These are phyloP conservation scores for Aspergillus novofumigatus DNA, from an alignment of 2,329 filamentous ascomycete genomes.

Conservation along the genomic window DNA sequence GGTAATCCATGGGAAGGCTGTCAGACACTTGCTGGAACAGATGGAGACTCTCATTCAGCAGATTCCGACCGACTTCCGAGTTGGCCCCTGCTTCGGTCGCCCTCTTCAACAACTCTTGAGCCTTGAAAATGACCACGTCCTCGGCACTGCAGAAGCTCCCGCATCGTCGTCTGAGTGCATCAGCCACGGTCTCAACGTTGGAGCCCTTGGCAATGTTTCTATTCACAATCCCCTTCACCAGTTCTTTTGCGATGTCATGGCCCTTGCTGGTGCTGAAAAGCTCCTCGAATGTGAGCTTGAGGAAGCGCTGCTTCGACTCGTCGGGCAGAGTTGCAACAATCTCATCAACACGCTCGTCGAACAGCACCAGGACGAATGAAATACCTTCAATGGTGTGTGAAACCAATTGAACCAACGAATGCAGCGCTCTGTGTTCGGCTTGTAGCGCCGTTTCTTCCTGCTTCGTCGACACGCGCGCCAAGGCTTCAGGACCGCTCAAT, in stretches of 20 bases:
- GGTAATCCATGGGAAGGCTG: constrained; percentile 73
- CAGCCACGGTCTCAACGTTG: constrained; percentile 95
- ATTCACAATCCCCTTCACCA: constrained; percentile 97
- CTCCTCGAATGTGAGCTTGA: constrained; percentile 77
- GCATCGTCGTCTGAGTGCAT: constrained; percentile 85
- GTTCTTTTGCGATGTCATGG: constrained; percentile 83
- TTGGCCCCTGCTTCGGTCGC: constrained; percentile 74
- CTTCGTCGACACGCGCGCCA: constrained; percentile 71
- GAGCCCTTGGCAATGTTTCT: constrained; percentile 94
- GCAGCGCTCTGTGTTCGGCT: constrained; percentile 88
- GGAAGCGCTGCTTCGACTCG: constrained; percentile 62
- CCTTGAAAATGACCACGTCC: constrained; percentile 97
- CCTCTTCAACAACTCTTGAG: constrained; percentile 88
- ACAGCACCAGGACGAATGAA: constrained; percentile 89
- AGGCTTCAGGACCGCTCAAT: constrained; percentile 80
- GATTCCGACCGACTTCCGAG: constrained; percentile 68
- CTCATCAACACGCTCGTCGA: constrained; percentile 87
- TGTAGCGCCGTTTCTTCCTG: constrained; percentile 90
- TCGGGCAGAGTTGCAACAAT: constrained; percentile 76
- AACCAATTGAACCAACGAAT: constrained; percentile 79
- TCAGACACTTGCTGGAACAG: constrained; percentile 86
- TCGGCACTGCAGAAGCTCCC: constrained; percentile 97
- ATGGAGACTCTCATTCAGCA: constrained; percentile 83
- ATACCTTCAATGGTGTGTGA: constrained; percentile 93
- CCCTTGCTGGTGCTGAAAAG: constrained; percentile 77